These are phyloP conservation scores for Draba incana DNA, from an alignment of 345 rosid species.

Conservation along the genomic window DNA sequence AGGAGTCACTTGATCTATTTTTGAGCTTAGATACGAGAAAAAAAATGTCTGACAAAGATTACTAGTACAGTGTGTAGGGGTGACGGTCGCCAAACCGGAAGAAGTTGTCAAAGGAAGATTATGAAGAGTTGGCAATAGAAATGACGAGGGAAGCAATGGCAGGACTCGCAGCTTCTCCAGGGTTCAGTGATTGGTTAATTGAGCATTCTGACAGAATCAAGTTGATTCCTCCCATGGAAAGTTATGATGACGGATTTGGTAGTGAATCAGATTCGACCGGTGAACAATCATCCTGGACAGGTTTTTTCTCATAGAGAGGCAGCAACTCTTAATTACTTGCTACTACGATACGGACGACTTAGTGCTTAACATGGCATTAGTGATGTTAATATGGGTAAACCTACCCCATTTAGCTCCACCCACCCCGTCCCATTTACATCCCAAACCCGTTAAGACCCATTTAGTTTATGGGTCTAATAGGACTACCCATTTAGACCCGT, in stretches of 20 bases:
- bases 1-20: no score
- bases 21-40: no score
- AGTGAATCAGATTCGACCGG: constrained; percentile 71
- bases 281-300: constrained; percentile 38
- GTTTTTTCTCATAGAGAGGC: constrained; percentile 30
- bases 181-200: constrained; percentile 71
- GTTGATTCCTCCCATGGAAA: constrained; percentile 59
- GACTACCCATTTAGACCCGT: no score
- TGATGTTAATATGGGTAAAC: no score
- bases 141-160: constrained; percentile 70
- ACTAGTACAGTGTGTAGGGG: no score
- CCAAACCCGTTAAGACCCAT: no score
- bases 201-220: constrained; percentile 72
- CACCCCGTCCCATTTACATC: no score
- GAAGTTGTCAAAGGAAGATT: constrained; percentile 68
- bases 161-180: constrained; percentile 71
- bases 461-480: no score
- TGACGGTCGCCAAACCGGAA: constrained; percentile 43
- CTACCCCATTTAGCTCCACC: no score
- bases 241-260: constrained; percentile 58
- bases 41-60: no score
- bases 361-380: background rate
- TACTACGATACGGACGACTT: background rate
- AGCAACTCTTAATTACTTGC: constrained; percentile 9
- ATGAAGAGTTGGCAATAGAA: constrained; percentile 73